A percentile compares a stretch with the other conserved stretches of the same genome.
These are phyloP conservation scores for Phoma sp. DNA, from an alignment of 2,329 filamentous ascomycete species.

Conservation along the genomic window DNA sequence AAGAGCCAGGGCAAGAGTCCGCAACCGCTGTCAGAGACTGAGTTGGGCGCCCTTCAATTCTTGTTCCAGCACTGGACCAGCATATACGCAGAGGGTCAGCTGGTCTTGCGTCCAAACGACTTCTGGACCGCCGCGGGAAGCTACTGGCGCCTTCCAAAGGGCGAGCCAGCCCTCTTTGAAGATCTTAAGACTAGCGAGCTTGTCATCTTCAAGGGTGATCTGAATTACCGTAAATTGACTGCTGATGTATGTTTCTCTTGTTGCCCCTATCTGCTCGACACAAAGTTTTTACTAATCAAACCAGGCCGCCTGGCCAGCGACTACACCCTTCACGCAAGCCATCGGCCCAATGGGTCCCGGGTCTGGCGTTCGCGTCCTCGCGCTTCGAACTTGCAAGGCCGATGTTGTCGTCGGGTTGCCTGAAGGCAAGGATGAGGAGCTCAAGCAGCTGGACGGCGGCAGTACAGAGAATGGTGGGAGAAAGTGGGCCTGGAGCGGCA, in stretches of 20 bases:
- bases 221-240: conserved; percentile 94
- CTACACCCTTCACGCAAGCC: conserved; percentile 82
- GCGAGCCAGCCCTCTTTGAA: conserved; percentile 70
- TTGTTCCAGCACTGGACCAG: conserved; percentile 82
- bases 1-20: conserved; percentile 61
- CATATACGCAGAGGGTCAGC: conserved; percentile 81
- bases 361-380: conserved; percentile 83
- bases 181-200: conserved; percentile 85
- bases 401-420: conserved; percentile 92
- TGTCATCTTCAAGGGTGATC: conserved; percentile 94
- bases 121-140: conserved; percentile 92
- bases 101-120: conserved; percentile 80
- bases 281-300: background rate
- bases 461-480: conserved; percentile 73
- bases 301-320: conserved; percentile 80
- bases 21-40: conserved; percentile 68
- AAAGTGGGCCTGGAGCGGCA: conserved; percentile 94
- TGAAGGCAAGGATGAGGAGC: conserved; percentile 79
- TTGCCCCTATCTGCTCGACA: background rate
- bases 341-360: conserved; percentile 83
- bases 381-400: conserved; percentile 93
- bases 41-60: conserved; percentile 71
- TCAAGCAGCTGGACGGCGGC: conserved; percentile 70
- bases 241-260: conserved; percentile 71
- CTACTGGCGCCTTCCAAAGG: conserved; percentile 82